Evolutionary conservation across 169 alveolate genomes (phyloP).

Genomic region (Plasmodium inui): DNA sequence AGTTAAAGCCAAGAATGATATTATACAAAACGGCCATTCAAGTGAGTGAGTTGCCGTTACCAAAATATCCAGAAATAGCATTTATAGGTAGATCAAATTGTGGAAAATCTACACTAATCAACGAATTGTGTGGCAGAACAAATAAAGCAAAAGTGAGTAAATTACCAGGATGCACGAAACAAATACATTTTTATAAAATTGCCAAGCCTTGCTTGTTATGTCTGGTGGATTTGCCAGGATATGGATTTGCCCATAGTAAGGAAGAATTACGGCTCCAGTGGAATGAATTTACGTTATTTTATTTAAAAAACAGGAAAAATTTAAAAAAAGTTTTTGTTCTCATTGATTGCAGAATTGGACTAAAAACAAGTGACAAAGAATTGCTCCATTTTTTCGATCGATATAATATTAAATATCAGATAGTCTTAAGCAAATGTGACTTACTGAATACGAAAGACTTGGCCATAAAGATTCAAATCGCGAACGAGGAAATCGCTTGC

Average conservation of each 20-base stretch:
- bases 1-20: constrained; percentile 81
- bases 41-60: constrained; percentile 67
- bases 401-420: constrained; percentile 80
- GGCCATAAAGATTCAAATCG: constrained; percentile 63
- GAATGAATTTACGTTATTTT: constrained; percentile 83
- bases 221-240: constrained; percentile 88
- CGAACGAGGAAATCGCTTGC: constrained; percentile 66
- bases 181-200: constrained; percentile 83
- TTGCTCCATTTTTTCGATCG: constrained; percentile 82
- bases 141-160: constrained; percentile 78
- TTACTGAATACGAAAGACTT: constrained; percentile 70
- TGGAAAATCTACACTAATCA: constrained; percentile 85
- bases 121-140: constrained; percentile 82
- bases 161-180: constrained; percentile 84
- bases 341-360: constrained; percentile 83
- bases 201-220: constrained; percentile 82
- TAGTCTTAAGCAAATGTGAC: constrained; percentile 85
- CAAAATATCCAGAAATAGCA: constrained; percentile 81
- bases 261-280: constrained; percentile 80
- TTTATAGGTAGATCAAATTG: constrained; percentile 84
- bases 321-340: constrained; percentile 80
- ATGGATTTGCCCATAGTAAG: constrained; percentile 79
- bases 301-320: constrained; percentile 80
- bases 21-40: constrained; percentile 59
- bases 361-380: constrained; percentile 82